phyloP scores from a whole-genome alignment of 2,329 filamentous ascomycete species.

The Graphilbum sp. region DNA sequence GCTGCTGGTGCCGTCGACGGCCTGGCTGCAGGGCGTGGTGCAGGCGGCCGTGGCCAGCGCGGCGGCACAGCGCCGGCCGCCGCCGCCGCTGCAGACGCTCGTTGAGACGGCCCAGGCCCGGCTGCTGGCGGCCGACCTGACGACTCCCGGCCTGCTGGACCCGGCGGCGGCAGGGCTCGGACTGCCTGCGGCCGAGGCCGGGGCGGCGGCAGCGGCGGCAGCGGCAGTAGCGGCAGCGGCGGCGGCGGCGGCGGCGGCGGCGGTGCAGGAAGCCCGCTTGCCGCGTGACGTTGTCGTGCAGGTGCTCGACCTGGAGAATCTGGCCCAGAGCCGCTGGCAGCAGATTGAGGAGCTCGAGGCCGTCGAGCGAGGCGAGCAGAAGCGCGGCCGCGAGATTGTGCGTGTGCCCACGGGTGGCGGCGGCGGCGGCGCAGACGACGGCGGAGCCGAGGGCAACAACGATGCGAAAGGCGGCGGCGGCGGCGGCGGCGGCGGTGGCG shows the following conservation, averaged over 20 bases:
- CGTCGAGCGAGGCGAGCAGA: conserved; percentile 55
- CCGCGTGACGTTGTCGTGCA: conserved; percentile 55
- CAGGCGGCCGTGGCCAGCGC: conserved; percentile 17
- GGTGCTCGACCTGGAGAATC: conserved; percentile 72
- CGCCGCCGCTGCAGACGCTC: conserved; percentile 51
- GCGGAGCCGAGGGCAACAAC: conserved; percentile 4
- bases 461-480: conserved; percentile 1
- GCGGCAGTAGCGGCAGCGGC: conserved; percentile 12
- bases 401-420: conserved; percentile 43
- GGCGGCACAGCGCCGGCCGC: conserved; percentile 22
- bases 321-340: conserved; percentile 65
- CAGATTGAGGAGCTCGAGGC: conserved; percentile 72
- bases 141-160: conserved; percentile 36
- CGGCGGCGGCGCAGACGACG: conserved; percentile 24
- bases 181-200: conserved; percentile 34
- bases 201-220: conserved; percentile 23
- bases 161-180: conserved; percentile 15
- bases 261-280: conserved; percentile 39
- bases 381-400: conserved; percentile 65
- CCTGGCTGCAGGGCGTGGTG: conserved; percentile 51
- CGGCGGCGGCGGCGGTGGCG: conserved; percentile 2
- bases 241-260: conserved; percentile 26
- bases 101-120: conserved; percentile 68
- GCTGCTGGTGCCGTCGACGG: conserved; percentile 31
- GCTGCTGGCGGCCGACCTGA: conserved; percentile 63